phyloP scores from a whole-genome alignment of 1,284 basidiomycete species.

The Tylopilus sp. region DNA sequence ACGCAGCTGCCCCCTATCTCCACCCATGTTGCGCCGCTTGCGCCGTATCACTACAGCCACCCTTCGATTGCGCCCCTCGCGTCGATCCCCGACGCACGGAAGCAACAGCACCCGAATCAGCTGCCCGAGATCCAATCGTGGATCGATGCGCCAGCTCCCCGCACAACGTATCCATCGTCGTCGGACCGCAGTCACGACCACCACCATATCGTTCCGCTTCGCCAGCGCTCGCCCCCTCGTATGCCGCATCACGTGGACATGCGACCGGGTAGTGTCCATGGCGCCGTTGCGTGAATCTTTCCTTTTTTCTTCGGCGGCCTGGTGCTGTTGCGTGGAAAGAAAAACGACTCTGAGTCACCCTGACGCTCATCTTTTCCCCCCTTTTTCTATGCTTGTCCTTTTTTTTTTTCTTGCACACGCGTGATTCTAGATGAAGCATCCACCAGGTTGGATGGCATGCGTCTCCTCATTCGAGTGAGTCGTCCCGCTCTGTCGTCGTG shows the following conservation, averaged over 20 bases:
- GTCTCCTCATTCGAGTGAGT: slow-evolving; percentile 7
- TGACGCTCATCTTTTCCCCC: too few relatives aligned
- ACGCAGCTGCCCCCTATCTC: slow-evolving; percentile 38
- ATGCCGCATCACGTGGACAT: slow-evolving; percentile 35
- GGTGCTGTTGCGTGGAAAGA: slow-evolving; percentile 20
- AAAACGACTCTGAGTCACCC: slow-evolving; percentile 7
- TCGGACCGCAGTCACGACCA: slow-evolving; percentile 33
- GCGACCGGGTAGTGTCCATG: slow-evolving; percentile 29
- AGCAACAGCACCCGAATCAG: slow-evolving; percentile 33
- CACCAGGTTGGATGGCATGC: slow-evolving; percentile 2
- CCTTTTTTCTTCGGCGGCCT: slow-evolving; percentile 8
- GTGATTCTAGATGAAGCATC: slow-evolving; percentile 11
- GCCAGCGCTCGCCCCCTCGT: slow-evolving; percentile 34
- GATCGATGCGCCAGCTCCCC: slow-evolving; percentile 33
- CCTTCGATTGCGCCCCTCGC: slow-evolving; percentile 47
- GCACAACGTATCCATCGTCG: slow-evolving; percentile 29
- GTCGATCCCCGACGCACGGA: slow-evolving; percentile 34
- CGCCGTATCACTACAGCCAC: slow-evolving; percentile 46
- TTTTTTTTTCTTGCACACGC: slow-evolving; percentile 21
- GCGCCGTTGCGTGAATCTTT: slow-evolving; percentile 29
- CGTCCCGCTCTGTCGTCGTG: slow-evolving; percentile 20
- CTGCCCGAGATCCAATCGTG: slow-evolving; percentile 36
- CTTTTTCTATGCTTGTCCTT: slow-evolving; percentile 2
- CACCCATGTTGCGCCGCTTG: slow-evolving; percentile 35
- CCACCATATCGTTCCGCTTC: slow-evolving; percentile 30